Base-by-base conservation (phyloP, 2,329 filamentous ascomycete species). In the Ophioceras dolichostomum region DNA sequence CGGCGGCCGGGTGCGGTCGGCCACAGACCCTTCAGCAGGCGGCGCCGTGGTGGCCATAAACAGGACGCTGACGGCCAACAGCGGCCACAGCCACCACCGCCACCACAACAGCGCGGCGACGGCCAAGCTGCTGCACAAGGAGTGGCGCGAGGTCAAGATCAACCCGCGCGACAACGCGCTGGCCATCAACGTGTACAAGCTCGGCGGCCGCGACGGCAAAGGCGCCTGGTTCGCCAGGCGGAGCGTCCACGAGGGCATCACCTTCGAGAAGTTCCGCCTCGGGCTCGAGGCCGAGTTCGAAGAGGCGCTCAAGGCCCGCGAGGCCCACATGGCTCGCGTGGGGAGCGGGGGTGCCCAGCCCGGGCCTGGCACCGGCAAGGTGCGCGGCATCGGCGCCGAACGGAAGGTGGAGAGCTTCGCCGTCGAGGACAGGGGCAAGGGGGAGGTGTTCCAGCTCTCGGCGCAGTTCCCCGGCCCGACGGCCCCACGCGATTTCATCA, bases 391-490 rank as follows among this genome's bases (percentile, higher is more conserved):
- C 51, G 85, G 85, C 2, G 86, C 83, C 1, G 86, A 94, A 53
- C 76, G 69, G 51, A 69, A 72, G 43, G 64, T 94, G 10, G 86
- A 85, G 55, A 68, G 73, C 38, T 62, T 69, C 31, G 62, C 64
- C 8, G 65, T 69, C 3, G 65, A 75, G 8, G 73, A 70, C 3
- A 58, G 72, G 16, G 79, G 79, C 9, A 72, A 71, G 48, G 54
- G 83, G 37, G 73, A 84, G 60, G 84, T 94, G 4, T 94, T 84
- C 50, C 79, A 89, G 51, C 69, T 94, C 1, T 89, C 84, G 17
- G 87, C 87, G 3, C 82, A 91, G 53, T 95, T 95, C 48, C 87
- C 88, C 0, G 85, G 85, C 0, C 89, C 89, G 4, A 91, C 85
- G 1, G 77, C 87, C 2, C 82, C 89, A 1, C 68, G 89, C 56